These are phyloP conservation scores for Ciborinia camelliae DNA, from an alignment of 2,329 filamentous ascomycete species.

Conservation along the genomic window DNA sequence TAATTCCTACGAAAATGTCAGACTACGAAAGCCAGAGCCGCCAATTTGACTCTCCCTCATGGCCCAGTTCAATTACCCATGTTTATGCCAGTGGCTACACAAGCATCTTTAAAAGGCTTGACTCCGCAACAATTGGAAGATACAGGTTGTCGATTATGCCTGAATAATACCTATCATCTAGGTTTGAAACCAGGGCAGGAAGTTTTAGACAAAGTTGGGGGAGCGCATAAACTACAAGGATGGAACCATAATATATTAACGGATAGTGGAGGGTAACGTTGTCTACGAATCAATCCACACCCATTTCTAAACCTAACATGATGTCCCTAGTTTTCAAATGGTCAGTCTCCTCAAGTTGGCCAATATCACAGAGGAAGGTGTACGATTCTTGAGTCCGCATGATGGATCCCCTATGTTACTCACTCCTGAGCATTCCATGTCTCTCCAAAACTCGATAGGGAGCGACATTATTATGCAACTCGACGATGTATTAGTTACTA, in stretches of 20 bases:
- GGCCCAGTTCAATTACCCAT: slow-evolving; percentile 85
- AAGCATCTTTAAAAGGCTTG: slow-evolving; percentile 90
- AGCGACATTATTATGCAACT: slow-evolving; percentile 99
- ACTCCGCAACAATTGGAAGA: slow-evolving; percentile 89
- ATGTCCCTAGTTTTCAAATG: slow-evolving; percentile 83
- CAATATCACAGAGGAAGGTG: slow-evolving; percentile 88
- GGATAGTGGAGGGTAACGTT: slow-evolving; percentile 63
- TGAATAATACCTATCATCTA: slow-evolving; percentile 98
- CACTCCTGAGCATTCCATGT: slow-evolving; percentile 95
- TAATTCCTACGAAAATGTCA: slow-evolving; percentile 40
- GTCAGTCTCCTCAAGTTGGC: slow-evolving; percentile 92
- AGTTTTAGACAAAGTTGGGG: slow-evolving; percentile 80
- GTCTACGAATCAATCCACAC: slow-evolving; percentile 13
- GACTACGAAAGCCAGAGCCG: slow-evolving; percentile 93
- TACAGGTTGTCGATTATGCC: slow-evolving; percentile 82
- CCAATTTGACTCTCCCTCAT: slow-evolving; percentile 83
- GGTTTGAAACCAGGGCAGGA: slow-evolving; percentile 92
- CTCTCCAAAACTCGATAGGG: slow-evolving; percentile 92
- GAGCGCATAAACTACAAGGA: slow-evolving; percentile 90
- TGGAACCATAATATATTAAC: slow-evolving; percentile 96
- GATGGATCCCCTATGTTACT: slow-evolving; percentile 95
- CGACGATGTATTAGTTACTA: slow-evolving; percentile 95
- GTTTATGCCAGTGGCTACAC: slow-evolving; percentile 98
- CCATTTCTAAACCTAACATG: slow-evolving; percentile 13
- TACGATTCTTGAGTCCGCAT: slow-evolving; percentile 92